phyloP scores from a whole-genome alignment of 192 early-diverging fungal species.

The Backusella westeae region DNA sequence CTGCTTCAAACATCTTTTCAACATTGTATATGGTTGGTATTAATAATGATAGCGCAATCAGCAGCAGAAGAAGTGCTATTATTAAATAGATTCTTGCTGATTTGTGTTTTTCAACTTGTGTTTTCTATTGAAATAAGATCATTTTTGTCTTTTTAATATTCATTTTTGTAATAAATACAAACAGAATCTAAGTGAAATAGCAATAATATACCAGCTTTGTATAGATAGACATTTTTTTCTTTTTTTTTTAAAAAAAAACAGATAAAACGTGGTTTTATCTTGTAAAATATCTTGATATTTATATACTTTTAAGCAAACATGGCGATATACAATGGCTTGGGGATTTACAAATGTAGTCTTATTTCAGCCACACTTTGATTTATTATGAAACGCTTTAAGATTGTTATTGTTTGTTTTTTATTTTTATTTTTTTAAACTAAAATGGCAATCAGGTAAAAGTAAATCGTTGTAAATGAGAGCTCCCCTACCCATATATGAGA shows the following conservation, averaged over 20 bases:
- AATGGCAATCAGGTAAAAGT: neutral
- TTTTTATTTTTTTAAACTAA: neutral
- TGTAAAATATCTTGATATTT: neutral
- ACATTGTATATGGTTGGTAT: neutral
- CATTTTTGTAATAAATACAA: neutral
- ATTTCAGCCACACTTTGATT: neutral
- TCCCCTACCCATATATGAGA: too few species aligned
- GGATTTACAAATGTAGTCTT: neutral
- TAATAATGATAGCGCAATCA: neutral
- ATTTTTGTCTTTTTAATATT: neutral
- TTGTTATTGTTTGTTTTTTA: neutral
- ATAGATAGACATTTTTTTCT: neutral
- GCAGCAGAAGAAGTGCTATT: neutral
- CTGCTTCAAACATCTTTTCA: neutral
- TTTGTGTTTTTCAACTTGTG: neutral
- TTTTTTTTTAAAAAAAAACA: neutral
- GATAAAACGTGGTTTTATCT: neutral
- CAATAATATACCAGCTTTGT: neutral
- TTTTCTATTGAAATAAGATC: neutral
- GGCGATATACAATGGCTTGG: neutral
- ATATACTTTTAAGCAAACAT: neutral
- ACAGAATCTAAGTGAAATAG: neutral
- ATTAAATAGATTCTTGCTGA: neutral
- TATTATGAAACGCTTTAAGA: neutral
- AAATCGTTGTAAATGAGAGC: too few species aligned